Base-by-base conservation (phyloP, 345 rosid species). In the Populus alba region DNA sequence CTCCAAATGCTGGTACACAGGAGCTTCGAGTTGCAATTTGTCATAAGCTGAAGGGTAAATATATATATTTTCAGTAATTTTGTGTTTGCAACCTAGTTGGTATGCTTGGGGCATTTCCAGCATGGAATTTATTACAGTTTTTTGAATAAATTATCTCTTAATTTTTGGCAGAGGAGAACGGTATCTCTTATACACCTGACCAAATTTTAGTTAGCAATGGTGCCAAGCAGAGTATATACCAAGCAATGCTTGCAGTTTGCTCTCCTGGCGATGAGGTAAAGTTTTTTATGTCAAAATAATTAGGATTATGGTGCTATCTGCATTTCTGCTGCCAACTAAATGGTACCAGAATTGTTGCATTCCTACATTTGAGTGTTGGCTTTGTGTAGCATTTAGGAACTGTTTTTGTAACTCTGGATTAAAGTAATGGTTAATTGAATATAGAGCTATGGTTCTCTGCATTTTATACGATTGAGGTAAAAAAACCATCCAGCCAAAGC, bases 221-320 rank as follows among this genome's bases (percentile, higher is more conserved):
- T 76, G 99, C 99, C 55, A 96, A 96, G 82, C 99, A 96, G 85
- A 72, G 95, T 78, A 76, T 83, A 68, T 71, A 86, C 72, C 98
- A 96, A 85, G 98, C 99, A 16, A 89, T 90, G 37, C 86, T 91
- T 78, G 99, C 99, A 5, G 97, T 94, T 80, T 96, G 98, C 81
- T 89, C 94, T 29, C 98, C 97, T 0, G 98, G 98, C 22, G 99
- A 96, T 85, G 99, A 96, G 97, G 99, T 95, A 78, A 72, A 71
- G 62, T 71, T 67, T 47, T 70, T 59, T 18, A 23, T 65, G 23
- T 78, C 11, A 47, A 22, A 12, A 13, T 67, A 11, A 15, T 66
- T 7, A 47, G 53, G 18, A 11, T 79, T 33, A 22, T 13, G 69
- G 25, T 70, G 41, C 33, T 29, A 22, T 59, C 65, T 59, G 65